Conservation (phyloP, 1,284 basidiomycete species). For the Pascua sp. region DNA sequence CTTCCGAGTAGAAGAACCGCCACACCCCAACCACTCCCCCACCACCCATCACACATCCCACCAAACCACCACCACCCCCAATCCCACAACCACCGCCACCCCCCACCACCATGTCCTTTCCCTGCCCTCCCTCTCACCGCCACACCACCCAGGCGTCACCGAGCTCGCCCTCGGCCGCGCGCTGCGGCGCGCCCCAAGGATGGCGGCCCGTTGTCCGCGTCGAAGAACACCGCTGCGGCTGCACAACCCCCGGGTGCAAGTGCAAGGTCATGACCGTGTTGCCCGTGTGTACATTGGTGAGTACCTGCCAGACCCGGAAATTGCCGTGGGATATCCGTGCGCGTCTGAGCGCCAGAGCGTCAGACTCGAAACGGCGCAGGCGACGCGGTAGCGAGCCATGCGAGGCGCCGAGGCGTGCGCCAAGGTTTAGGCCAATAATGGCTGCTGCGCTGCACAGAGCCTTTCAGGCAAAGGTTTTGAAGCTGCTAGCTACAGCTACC, state of each 20-base stretch:
- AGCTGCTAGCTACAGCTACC: not conserved
- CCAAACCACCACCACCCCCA: not conserved
- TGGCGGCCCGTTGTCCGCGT: conserved; percentile 1
- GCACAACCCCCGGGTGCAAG: conserved; percentile 18
- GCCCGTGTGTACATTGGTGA: conserved; percentile 17
- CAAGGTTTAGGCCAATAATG: not conserved
- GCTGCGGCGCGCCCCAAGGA: conserved; percentile 1
- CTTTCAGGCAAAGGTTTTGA: too few species aligned
- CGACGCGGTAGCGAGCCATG: too few species aligned
- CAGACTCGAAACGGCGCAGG: not conserved
- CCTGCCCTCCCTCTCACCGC: not conserved
- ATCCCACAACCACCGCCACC: not conserved
- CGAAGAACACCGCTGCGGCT: conserved; percentile 20
- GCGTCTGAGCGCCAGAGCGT: not conserved
- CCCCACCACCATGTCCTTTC: not conserved
- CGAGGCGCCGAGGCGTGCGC: not conserved
- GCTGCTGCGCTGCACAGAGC: not conserved
- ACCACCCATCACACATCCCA: not conserved
- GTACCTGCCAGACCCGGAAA: not conserved
- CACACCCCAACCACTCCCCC: not conserved
- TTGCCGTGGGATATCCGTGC: not conserved
- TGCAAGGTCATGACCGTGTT: conserved; percentile 21
- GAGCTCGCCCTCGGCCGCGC: not conserved
- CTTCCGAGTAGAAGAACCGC: not conserved
- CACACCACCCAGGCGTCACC: not conserved